A percentile compares a stretch with the other conserved stretches of the same genome.
These are phyloP conservation scores for Fusarium fujikuroi DNA, from an alignment of 2,329 filamentous ascomycete genomes.

Conservation along the genomic window DNA sequence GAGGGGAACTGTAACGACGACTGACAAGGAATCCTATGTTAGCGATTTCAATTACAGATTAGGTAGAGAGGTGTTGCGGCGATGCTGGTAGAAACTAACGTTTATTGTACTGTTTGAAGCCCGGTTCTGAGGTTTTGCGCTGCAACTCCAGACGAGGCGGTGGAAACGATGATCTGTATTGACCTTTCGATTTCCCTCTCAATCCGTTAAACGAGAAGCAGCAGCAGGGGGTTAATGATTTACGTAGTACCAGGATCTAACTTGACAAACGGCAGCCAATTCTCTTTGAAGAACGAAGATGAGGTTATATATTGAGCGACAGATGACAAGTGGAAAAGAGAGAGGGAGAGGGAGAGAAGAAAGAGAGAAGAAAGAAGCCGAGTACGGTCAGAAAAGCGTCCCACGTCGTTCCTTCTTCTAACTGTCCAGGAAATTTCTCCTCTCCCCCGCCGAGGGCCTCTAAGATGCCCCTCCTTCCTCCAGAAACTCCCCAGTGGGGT, in stretches of 20 bases:
- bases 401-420: constrained; percentile 23
- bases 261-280: not conserved
- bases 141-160: constrained; percentile 42
- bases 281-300: not conserved
- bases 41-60: constrained; percentile 14
- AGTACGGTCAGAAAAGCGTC: constrained; percentile 19
- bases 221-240: constrained; percentile 34
- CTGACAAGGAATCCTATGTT: constrained; percentile 18
- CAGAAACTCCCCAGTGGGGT: constrained; percentile 29
- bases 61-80: not conserved
- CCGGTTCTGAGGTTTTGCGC: constrained; percentile 27
- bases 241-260: constrained; percentile 11
- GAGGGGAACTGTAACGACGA: constrained; percentile 23
- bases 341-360: not conserved
- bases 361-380: constrained; percentile 8
- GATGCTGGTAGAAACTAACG: constrained; percentile 16
- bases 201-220: constrained; percentile 43
- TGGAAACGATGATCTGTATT: constrained; percentile 36
- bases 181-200: constrained; percentile 32
- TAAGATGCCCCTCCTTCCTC: constrained; percentile 29
- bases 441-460: constrained; percentile 20
- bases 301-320: constrained; percentile 22
- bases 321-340: constrained; percentile 19
- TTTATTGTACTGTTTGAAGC: constrained; percentile 5
- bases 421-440: constrained; percentile 38